These are phyloP conservation scores for Backusella liffmaniae DNA, from an alignment of 192 early-diverging fungal genomes.

Conservation along the genomic window DNA sequence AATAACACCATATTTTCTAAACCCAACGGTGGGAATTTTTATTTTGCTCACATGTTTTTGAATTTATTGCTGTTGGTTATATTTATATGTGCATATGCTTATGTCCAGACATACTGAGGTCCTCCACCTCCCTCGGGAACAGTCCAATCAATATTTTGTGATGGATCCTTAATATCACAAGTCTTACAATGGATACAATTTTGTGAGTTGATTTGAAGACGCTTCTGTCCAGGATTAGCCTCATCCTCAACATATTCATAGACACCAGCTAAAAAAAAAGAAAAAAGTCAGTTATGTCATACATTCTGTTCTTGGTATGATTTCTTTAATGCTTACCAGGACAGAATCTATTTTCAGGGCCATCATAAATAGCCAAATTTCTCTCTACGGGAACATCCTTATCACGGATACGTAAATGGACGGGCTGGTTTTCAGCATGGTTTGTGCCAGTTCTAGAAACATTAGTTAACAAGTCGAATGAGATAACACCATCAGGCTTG, in stretches of 20 bases:
- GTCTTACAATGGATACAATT: conserved; percentile 99
- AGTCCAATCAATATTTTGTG: conserved; percentile 99
- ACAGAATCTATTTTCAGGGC: conserved; percentile 95
- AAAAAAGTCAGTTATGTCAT: not conserved
- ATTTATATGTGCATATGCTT: not conserved
- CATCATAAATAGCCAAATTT: conserved; percentile 86
- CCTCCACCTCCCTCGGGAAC: conserved; percentile 90
- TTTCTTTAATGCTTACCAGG: conserved; percentile 58
- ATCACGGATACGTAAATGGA: conserved; percentile 84
- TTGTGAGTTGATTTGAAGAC: conserved; percentile 95
- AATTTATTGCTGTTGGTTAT: not conserved
- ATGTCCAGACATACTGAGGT: conserved; percentile 49
- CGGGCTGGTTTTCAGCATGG: conserved; percentile 93
- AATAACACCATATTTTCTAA: not conserved
- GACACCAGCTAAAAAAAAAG: conserved; percentile 67
- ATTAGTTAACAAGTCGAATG: conserved; percentile 93
- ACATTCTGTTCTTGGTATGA: not conserved
- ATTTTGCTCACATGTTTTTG: not conserved
- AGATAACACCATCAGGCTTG: conserved; percentile 93
- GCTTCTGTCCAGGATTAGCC: conserved; percentile 79
- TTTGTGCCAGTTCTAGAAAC: conserved; percentile 92
- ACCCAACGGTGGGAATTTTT: not conserved
- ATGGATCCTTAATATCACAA: conserved; percentile 99
- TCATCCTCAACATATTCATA: conserved; percentile 98
- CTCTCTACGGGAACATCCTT: conserved; percentile 72